Conservation (phyloP, 805 yeast genomes). For the Kluyveromyces nonfermentans region DNA sequence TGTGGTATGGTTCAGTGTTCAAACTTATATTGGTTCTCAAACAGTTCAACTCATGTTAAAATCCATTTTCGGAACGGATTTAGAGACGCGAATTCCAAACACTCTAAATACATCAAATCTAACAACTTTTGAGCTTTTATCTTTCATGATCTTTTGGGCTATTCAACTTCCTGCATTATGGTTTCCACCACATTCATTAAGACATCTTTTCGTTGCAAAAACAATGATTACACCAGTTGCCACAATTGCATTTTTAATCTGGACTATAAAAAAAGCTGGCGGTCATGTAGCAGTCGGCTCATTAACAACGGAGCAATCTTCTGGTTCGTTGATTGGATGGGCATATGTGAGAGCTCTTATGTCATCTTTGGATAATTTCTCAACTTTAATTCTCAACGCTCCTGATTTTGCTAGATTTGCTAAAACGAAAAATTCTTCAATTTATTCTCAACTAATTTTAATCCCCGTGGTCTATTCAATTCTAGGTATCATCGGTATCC, state of each 20-base stretch:
- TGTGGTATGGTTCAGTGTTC: conserved; percentile 83
- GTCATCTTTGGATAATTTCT: conserved; percentile 72
- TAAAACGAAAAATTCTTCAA: conserved; percentile 35
- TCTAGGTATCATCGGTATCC: conserved; percentile 70
- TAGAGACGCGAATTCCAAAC: conserved; percentile 55
- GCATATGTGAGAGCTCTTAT: conserved; percentile 61
- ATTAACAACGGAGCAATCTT: conserved; percentile 11
- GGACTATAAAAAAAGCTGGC: conserved; percentile 75
- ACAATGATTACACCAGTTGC: conserved; percentile 75
- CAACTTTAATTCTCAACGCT: conserved; percentile 69
- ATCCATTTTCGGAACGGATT: conserved; percentile 63
- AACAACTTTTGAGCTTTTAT: conserved; percentile 60
- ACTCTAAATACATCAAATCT: conserved; percentile 49
- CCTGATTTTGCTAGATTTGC: conserved; percentile 81
- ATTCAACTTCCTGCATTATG: conserved; percentile 71
- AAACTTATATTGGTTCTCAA: conserved; percentile 77
- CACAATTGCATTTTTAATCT: conserved; percentile 71
- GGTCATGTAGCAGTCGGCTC: conserved; percentile 38
- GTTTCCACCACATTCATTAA: conserved; percentile 73
- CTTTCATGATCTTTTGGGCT: conserved; percentile 77
- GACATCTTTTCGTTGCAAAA: conserved; percentile 78
- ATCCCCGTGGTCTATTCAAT: conserved; percentile 65
- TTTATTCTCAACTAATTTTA: conserved; percentile 45
- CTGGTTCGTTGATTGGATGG: conserved; percentile 53
- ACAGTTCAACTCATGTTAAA: conserved; percentile 73